phyloP scores from a whole-genome alignment of 164 flowering plant genomes.

The Nymphaea colorata region DNA sequence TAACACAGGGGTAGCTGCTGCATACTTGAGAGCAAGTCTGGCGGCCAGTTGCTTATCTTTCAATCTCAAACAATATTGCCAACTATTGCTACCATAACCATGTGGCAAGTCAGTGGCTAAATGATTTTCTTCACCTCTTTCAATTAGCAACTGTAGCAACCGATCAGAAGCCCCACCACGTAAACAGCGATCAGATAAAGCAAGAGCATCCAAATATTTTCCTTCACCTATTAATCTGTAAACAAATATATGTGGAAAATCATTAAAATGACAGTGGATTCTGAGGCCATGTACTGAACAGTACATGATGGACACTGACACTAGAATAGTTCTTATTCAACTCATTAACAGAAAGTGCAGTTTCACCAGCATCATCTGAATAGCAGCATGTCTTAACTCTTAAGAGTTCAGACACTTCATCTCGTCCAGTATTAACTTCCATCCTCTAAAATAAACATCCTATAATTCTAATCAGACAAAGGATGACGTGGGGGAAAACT shows the following conservation, averaged over 20 bases:
- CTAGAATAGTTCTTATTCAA: no score
- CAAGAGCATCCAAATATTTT: constrained; percentile 91
- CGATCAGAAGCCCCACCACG: constrained; percentile 94
- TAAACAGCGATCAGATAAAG: constrained; percentile 94
- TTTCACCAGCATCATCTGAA: no score
- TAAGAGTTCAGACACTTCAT: no score
- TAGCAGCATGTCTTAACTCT: no score
- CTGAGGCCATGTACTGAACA: no score
- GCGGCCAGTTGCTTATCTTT: constrained; percentile 91
- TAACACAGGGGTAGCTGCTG: neutral
- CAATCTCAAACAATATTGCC: constrained; percentile 89
- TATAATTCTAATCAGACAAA: no score
- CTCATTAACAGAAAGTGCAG: no score
- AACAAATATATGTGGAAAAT: neutral
- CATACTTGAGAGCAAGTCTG: constrained; percentile 78
- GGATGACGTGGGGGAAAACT: no score
- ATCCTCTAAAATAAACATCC: no score
- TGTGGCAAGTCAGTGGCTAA: constrained; percentile 32
- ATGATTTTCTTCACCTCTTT: constrained; percentile 52
- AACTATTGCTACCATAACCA: constrained; percentile 64
- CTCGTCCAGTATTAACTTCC: no score
- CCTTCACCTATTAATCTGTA: constrained; percentile 80
- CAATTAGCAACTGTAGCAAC: constrained; percentile 74
- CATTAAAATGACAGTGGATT: no score
- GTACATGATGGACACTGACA: no score